Evolutionary conservation across 1,284 basidiomycete genomes (phyloP).

Genomic region (Trametes pubescens): DNA sequence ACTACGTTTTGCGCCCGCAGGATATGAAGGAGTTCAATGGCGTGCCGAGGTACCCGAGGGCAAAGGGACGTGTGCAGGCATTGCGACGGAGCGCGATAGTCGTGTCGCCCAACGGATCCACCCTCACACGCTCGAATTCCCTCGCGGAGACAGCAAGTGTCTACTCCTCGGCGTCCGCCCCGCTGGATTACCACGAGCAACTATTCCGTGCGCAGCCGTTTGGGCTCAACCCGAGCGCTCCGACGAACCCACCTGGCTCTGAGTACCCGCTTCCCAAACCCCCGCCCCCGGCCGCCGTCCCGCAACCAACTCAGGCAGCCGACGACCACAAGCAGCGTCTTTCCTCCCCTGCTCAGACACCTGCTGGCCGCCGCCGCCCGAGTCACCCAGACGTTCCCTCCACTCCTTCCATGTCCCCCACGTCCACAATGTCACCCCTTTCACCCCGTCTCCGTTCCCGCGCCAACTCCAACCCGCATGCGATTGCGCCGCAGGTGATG

Average conservation of each 20-base stretch:
- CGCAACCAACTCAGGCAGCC: not conserved
- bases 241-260: conserved; percentile 27
- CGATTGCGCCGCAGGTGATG: conserved; percentile 20
- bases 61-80: conserved; percentile 18
- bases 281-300: conserved; percentile 19
- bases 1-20: conserved; percentile 27
- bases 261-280: conserved; percentile 23
- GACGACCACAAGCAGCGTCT: not conserved
- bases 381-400: conserved; percentile 16
- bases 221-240: conserved; percentile 22
- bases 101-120: conserved; percentile 10
- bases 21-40: conserved; percentile 27
- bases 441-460: conserved; percentile 15
- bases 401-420: conserved; percentile 12
- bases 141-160: conserved; percentile 46
- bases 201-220: conserved; percentile 34
- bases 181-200: conserved; percentile 41
- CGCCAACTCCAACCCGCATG: conserved; percentile 18
- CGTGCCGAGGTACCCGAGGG: conserved; percentile 25
- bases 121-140: conserved; percentile 30
- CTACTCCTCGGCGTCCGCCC: conserved; percentile 51
- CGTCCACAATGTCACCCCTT: conserved; percentile 10
- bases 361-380: not conserved
- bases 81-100: conserved; percentile 19
- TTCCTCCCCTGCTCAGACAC: conserved; percentile 4